Evolutionary conservation across 441 rosid species (phyloP), one percentile per base, ranked within the genome.

Genomic region (Dalechampia spathulata): DNA sequence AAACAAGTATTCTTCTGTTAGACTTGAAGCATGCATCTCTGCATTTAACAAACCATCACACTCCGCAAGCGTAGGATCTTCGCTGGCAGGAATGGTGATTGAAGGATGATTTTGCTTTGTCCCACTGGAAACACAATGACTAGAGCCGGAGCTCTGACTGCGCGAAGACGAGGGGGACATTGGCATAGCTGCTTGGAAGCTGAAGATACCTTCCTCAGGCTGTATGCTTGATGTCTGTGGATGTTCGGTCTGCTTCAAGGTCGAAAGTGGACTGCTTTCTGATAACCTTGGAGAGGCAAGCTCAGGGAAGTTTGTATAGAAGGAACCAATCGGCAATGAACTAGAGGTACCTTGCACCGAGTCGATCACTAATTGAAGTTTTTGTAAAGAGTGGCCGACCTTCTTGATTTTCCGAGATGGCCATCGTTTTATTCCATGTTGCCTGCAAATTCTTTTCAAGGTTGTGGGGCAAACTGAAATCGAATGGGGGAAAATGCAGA

Each of bases 401-500:
- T 87, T 91, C 81, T 81, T 86, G 75, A 91, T 81, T 73, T 86
- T 83, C 60, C 96, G 85, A 64, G 96, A 88, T 20, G 98, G 98
- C 98, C 98, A 92, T 41, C 91, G 76, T n/a, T 69, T 74, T 72
- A 92, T 88, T 45, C 96, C 95, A 20, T 88, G 85, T 43, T 83
- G 96, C 70, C 98, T 75, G 68, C 98, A 92, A 61, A 88, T 86
- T 61, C 96, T 79, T 74, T 91, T 91, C 85, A 91, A 80, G 27
- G 95, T 91, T 17, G 98, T 91, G 27, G 98, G 96, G 71, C 98
- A 91, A 72, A 88, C 98, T 91, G 90, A 75, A 71, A 79, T 50
- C 6, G 17, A 44, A 62, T 57, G 55, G 30, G 61, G 36, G 51
- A 17, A 15, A 37, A 5, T 39, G 19, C 11, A 14, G 43, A 16